Conservation (phyloP, 2,329 filamentous ascomycete species). For the Fusarium sp. region DNA sequence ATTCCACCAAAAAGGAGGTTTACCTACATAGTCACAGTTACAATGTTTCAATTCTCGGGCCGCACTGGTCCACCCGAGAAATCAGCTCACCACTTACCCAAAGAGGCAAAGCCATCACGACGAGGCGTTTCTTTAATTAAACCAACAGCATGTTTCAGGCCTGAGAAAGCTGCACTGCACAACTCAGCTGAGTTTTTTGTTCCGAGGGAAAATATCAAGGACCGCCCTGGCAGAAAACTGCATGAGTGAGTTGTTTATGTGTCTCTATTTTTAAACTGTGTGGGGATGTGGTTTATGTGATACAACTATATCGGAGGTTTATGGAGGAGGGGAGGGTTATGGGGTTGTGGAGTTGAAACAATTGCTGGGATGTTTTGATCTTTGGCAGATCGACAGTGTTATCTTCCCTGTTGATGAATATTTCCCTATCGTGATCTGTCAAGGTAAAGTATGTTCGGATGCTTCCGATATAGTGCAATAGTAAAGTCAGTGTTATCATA, state of each 20-base stretch:
- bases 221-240: constrained; percentile 8
- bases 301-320: background rate
- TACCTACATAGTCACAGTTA: background rate
- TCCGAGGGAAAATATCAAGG: background rate
- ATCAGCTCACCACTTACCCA: constrained; percentile 8
- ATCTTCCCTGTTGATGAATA: constrained; percentile 1
- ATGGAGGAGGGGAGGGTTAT: background rate
- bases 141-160: constrained; percentile 23
- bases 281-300: constrained; percentile 2
- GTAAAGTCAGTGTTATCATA: background rate
- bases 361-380: constrained; percentile 8
- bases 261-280: constrained; percentile 1
- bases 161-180: constrained; percentile 4
- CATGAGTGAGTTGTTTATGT: constrained; percentile 3
- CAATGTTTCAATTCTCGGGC: constrained; percentile 30
- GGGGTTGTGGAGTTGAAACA: constrained; percentile 16
- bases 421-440: constrained; percentile 8
- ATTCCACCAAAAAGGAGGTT: constrained; percentile 9
- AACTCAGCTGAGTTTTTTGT: background rate
- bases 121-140: constrained; percentile 33
- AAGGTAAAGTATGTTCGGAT: background rate
- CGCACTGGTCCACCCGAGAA: constrained; percentile 8
- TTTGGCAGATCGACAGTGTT: constrained; percentile 33
- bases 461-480: constrained; percentile 1
- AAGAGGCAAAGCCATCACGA: constrained; percentile 1